These are phyloP conservation scores for Ustilago curta DNA, from an alignment of 1,284 basidiomycete species.

Conservation along the genomic window DNA sequence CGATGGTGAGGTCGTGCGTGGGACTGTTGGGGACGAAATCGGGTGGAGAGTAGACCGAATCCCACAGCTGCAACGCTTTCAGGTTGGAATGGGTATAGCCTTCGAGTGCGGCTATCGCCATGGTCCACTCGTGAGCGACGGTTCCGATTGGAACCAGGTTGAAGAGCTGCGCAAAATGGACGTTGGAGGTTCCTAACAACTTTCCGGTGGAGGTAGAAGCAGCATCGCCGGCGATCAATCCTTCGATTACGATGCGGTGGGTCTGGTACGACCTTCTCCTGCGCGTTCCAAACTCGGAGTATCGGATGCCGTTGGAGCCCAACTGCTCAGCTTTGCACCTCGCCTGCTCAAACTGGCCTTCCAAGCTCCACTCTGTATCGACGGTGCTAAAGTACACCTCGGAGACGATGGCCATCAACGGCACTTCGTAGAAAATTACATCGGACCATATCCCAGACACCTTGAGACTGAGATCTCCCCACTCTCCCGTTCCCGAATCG, in stretches of 20 bases:
- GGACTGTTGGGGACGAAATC: slow-evolving; percentile 58
- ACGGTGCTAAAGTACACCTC: slow-evolving; percentile 79
- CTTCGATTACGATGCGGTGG: slow-evolving; percentile 83
- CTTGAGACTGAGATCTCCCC: slow-evolving; percentile 81
- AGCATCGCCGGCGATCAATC: slow-evolving; percentile 76
- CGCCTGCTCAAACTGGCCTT: slow-evolving; percentile 80
- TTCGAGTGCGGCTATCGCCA: slow-evolving; percentile 63
- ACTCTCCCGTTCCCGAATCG: slow-evolving; percentile 22
- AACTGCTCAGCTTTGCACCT: slow-evolving; percentile 78
- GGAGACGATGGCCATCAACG: slow-evolving; percentile 88
- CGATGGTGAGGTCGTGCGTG: slow-evolving; percentile 66
- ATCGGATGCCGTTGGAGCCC: slow-evolving; percentile 78
- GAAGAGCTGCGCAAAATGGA: slow-evolving; percentile 62
- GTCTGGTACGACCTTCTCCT: slow-evolving; percentile 82
- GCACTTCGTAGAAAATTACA: slow-evolving; percentile 95
- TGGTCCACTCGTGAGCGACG: slow-evolving; percentile 69
- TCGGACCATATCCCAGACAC: slow-evolving; percentile 85
- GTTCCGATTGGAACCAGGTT: slow-evolving; percentile 62
- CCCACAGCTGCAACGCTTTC: slow-evolving; percentile 63
- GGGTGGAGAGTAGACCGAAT: slow-evolving; percentile 63
- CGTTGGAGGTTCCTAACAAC: slow-evolving; percentile 73
- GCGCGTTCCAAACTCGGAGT: slow-evolving; percentile 94
- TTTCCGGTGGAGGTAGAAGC: slow-evolving; percentile 72
- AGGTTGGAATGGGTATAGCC: slow-evolving; percentile 62
- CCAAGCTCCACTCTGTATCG: slow-evolving; percentile 84